Evolutionary conservation across 1,139 yeast species (phyloP), one percentile per base, ranked within the genome.

Genomic region (Magnusiomyces paraingens): DNA sequence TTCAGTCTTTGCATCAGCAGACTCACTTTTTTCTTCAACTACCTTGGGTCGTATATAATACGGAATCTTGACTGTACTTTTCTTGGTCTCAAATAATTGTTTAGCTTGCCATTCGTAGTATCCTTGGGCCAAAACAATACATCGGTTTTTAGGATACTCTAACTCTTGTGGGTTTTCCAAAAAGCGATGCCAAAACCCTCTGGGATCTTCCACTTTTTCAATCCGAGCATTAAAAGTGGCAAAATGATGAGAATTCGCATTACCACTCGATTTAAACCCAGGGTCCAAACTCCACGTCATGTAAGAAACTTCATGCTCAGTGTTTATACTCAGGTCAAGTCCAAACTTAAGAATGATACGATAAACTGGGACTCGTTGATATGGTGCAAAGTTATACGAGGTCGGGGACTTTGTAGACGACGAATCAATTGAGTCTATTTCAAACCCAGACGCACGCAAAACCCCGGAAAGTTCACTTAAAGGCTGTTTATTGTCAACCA

Each of bases 71-170:
- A 72, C 53, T 62, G 67, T 55, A 12, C 22, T 43, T 8, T 36
- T 29, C 4, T 22, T 22, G 22, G 46, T 20, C 3, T 40, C 22
- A 11, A 29, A 52, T 50, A 8, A 5, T 54, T 65, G 38, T 61
- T 61, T 49, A 55, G 60, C 52, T 64, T 69, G 68, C 97, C 97
- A 90, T 67, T 90, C 98, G 64, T 80, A 90, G 67, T 90, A 91
- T 0, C 97, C 97, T 62, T 80, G 80, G 44, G 86, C 78, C 0
- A 95, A 91, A 0, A 89, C 80, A 1, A 84, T 83, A 65, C 96
- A 90, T 54, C 75, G 73, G 18, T 66, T 68, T 4, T 2, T 53
- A 60, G 68, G 61, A 61, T 68, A 62, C 55, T 59, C n/a, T 67
- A 66, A 45, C 4, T 35, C 35, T n/a, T n/a, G 29, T n/a, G 35